Conservation (phyloP, 768 basidiomycete species). For the Zangia roseola region DNA sequence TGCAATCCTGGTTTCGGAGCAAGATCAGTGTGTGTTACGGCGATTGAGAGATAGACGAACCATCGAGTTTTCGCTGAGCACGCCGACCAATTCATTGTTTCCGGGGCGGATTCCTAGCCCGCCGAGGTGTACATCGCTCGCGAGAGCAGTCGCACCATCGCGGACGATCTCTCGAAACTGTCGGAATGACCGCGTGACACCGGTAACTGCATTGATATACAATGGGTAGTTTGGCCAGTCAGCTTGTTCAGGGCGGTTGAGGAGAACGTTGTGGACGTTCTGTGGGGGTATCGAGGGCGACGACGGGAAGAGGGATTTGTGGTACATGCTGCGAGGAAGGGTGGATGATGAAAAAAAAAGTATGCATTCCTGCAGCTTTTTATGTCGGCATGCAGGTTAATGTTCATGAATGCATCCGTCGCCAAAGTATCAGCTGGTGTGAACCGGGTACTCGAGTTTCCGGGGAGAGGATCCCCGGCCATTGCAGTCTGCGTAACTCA, state of each 20-base stretch:
- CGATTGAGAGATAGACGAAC: conserved; percentile 32
- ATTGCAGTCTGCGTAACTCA: too few species aligned
- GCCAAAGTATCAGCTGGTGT: too few species aligned
- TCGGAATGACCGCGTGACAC: conserved; percentile 41
- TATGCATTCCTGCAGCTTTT: too few species aligned
- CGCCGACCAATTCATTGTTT: conserved; percentile 64
- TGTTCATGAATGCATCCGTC: too few species aligned
- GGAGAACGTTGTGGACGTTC: conserved; percentile 56
- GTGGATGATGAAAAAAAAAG: not conserved
- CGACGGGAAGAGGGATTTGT: conserved; percentile 58
- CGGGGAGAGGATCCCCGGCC: too few species aligned
- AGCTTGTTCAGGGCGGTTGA: conserved; percentile 53
- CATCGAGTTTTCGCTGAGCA: conserved; percentile 67
- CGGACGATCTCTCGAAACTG: conserved; percentile 52
- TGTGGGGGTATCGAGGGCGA: conserved; percentile 47
- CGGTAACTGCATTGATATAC: conserved; percentile 56
- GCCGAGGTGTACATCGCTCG: conserved; percentile 43
- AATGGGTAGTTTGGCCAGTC: conserved; percentile 55
- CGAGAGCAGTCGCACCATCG: conserved; percentile 58
- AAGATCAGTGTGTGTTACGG: not conserved
- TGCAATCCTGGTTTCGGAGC: conserved; percentile 46
- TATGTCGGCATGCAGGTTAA: too few species aligned
- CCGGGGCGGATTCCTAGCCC: conserved; percentile 53
- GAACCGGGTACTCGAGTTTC: too few species aligned
- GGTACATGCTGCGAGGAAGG: conserved; percentile 39